These are phyloP conservation scores for Gastrolobium villosum DNA, from an alignment of 306 rosid genomes.

Conservation along the genomic window DNA sequence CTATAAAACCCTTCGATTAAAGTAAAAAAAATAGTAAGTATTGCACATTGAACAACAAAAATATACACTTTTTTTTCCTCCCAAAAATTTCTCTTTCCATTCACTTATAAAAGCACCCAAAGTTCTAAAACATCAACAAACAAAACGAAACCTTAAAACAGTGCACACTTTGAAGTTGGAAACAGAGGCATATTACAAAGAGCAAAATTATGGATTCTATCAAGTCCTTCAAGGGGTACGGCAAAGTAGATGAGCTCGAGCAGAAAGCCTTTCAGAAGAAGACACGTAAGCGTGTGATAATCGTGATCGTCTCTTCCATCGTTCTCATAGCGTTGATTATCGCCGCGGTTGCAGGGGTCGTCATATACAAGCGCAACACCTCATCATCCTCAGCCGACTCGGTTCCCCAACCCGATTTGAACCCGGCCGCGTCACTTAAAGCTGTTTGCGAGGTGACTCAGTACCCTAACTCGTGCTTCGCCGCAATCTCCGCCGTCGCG, in stretches of 20 bases:
- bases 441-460: conserved; percentile 74
- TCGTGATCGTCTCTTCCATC: conserved; percentile 54
- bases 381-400: conserved; percentile 53
- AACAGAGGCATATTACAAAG: background rate
- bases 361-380: conserved; percentile 61
- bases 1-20: no score
- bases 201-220: conserved; percentile 64
- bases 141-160: background rate
- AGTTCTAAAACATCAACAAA: background rate
- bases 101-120: conserved; percentile 29
- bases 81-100: background rate
- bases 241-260: conserved; percentile 81
- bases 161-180: background rate
- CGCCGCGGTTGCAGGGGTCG: conserved; percentile 63
- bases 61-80: background rate
- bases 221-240: conserved; percentile 88
- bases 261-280: conserved; percentile 64
- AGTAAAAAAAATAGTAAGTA: background rate
- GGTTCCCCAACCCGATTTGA: conserved; percentile 51
- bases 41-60: background rate
- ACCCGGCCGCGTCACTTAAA: conserved; percentile 76
- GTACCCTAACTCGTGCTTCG: conserved; percentile 76
- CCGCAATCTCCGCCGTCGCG: conserved; percentile 64
- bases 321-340: conserved; percentile 58
- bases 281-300: conserved; percentile 70